A percentile compares a stretch with the other conserved stretches of the same genome.
phyloP scores from a whole-genome alignment of 1,139 yeast species.

The Taphrina pruni region DNA sequence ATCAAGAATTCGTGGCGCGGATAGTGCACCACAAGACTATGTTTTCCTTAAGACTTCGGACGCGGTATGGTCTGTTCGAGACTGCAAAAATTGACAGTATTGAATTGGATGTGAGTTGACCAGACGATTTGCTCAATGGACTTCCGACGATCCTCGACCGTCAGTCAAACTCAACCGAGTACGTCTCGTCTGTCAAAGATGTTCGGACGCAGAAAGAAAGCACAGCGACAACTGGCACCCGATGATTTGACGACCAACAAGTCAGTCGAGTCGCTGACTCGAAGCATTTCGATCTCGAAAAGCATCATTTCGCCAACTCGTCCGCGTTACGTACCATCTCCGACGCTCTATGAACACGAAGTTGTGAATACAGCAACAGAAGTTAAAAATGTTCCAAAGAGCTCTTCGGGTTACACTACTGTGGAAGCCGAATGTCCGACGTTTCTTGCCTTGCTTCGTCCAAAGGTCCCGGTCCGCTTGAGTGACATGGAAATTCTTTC shows the following conservation, averaged over 20 bases:
- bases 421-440: slow-evolving; percentile 2
- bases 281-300: neutral
- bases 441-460: slow-evolving; percentile 5
- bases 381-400: neutral
- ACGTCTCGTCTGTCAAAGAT: slow-evolving; percentile 1
- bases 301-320: neutral
- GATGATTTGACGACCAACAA: slow-evolving; percentile 1
- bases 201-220: neutral
- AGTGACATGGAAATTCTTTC: slow-evolving; percentile 11
- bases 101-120: too few relatives aligned
- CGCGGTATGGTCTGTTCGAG: too few relatives aligned
- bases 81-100: too few relatives aligned
- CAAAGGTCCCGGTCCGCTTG: neutral
- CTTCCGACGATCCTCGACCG: neutral
- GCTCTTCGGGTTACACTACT: neutral
- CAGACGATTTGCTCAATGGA: neutral
- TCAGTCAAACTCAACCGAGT: neutral
- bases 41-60: too few relatives aligned
- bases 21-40: too few relatives aligned
- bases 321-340: neutral
- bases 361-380: neutral
- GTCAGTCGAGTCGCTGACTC: neutral
- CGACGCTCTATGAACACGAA: neutral
- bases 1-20: too few relatives aligned
- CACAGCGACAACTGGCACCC: neutral